Evolutionary conservation across 441 rosid species (phyloP), one percentile per base, ranked within the genome.

Genomic region (Arabidopsis lyrata): DNA sequence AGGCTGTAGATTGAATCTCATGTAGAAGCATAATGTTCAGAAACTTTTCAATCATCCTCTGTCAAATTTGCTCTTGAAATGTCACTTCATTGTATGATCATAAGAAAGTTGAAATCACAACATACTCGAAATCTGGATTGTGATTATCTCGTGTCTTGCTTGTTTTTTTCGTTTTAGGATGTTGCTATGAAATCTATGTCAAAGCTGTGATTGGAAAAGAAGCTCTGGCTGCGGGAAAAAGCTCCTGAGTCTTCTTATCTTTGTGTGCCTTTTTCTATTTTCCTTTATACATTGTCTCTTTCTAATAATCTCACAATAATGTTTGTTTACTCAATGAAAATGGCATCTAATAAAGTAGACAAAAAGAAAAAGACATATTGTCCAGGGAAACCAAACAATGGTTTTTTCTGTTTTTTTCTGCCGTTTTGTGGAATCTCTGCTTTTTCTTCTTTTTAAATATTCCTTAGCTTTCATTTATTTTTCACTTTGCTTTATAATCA

Each of bases 101-200:
- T 27, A 34, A 69, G 16, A 47, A 60, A 39, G 31, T 31, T 55
- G 38, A 15, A 61, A 9, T 45, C 22, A 16, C 48, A 6, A 62
- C 15, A 52, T 36, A 44, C 31, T 10, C 18, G 45, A 12, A 65
- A n/a, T n/a, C n/a, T n/a, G n/a, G n/a, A n/a, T n/a, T n/a, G 29
- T 55, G 20, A 12, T 54, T n/a, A 29, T 72, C 47, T 54, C 15
- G 15, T 57, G 27, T 55, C 49, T 35, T 41, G 41, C 22, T 54
- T 56, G 4, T 16, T 68, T 18, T 82, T 82, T 13, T 16, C 2
- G n/a, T 44, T 34, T 58, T 85, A 87, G 91, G 92, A 16, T 90
- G 88, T 75, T 89, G 92, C 88, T 90, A 87, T 81, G 94, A 90
- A 76, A 88, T 89, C 67, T 90, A 85, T 74, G 96, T 82, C 73